A percentile compares a stretch with the other conserved stretches of the same genome.
phyloP scores from a whole-genome alignment of 805 yeast genomes.

The Lachancea meyersii region DNA sequence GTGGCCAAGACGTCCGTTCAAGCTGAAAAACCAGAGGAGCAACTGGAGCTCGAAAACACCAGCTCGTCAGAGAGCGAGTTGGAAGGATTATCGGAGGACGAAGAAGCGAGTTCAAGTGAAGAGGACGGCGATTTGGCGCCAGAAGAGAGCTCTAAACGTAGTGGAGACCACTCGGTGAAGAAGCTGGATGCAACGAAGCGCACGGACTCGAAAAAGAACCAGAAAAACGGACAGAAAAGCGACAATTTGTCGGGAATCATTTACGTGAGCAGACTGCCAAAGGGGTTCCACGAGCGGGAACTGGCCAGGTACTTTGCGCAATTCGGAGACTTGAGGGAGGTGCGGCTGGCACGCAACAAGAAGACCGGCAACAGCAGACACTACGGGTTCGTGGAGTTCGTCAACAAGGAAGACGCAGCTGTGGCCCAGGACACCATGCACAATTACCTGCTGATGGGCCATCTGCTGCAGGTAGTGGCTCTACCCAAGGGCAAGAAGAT shows the following conservation, averaged over 20 bases:
- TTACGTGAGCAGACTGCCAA: conserved; percentile 88
- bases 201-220: conserved; percentile 16
- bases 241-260: conserved; percentile 54
- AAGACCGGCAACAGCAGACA: conserved; percentile 88
- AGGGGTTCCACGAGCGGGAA: conserved; percentile 82
- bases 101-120: conserved; percentile 14
- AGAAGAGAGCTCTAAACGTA: conserved; percentile 13
- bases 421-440: conserved; percentile 95
- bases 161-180: conserved; percentile 23
- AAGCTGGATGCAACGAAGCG: conserved; percentile 23
- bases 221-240: conserved; percentile 15
- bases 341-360: conserved; percentile 81
- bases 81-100: conserved; percentile 28
- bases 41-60: conserved; percentile 19
- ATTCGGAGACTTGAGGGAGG: conserved; percentile 77
- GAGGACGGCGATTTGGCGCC: conserved; percentile 23
- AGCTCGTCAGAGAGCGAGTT: conserved; percentile 26
- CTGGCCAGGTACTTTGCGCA: conserved; percentile 73
- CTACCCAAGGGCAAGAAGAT: conserved; percentile 44
- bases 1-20: conserved; percentile 9
- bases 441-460: conserved; percentile 84
- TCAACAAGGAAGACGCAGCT: conserved; percentile 65
- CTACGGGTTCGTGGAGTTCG: conserved; percentile 85
- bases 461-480: conserved; percentile 63
- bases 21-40: conserved; percentile 21